phyloP scores from a whole-genome alignment of 768 basidiomycete genomes.

The Dioszegia hungarica region DNA sequence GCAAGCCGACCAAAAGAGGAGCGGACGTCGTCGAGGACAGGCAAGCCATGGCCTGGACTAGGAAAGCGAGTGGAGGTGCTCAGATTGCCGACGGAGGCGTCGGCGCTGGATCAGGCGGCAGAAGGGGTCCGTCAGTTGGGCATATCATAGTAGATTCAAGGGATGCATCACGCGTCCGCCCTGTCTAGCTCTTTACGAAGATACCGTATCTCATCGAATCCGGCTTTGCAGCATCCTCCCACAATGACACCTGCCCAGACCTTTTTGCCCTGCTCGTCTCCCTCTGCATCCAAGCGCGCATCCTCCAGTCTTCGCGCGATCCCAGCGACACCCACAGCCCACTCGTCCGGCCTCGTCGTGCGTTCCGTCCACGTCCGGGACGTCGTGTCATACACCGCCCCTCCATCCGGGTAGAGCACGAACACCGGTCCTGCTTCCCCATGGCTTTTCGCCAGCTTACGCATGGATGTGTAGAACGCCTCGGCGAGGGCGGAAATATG shows the following conservation, averaged over 20 bases:
- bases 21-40: constrained; percentile 54
- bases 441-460: background rate
- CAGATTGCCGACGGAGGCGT: constrained; percentile 16
- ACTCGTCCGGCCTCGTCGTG: constrained; percentile 11
- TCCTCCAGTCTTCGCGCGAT: constrained; percentile 42
- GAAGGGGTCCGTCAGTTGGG: background rate
- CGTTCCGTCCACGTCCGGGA: constrained; percentile 53
- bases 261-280: constrained; percentile 34
- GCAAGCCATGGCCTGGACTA: constrained; percentile 81
- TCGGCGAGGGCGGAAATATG: constrained; percentile 52
- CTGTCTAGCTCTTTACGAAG: constrained; percentile 27
- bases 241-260: constrained; percentile 58
- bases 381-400: constrained; percentile 56
- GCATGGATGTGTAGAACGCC: constrained; percentile 47
- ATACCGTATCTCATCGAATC: constrained; percentile 55
- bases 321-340: constrained; percentile 31
- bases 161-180: background rate
- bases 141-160: background rate
- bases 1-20: background rate
- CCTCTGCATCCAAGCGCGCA: constrained; percentile 35
- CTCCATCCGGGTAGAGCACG: constrained; percentile 69
- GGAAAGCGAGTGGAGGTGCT: constrained; percentile 61
- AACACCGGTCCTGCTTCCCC: constrained; percentile 39
- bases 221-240: constrained; percentile 68
- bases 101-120: constrained; percentile 9